A percentile compares a stretch with the other conserved stretches of the same genome.
These are phyloP conservation scores for Dendrothele bispora DNA, from an alignment of 768 basidiomycete species.

Conservation along the genomic window DNA sequence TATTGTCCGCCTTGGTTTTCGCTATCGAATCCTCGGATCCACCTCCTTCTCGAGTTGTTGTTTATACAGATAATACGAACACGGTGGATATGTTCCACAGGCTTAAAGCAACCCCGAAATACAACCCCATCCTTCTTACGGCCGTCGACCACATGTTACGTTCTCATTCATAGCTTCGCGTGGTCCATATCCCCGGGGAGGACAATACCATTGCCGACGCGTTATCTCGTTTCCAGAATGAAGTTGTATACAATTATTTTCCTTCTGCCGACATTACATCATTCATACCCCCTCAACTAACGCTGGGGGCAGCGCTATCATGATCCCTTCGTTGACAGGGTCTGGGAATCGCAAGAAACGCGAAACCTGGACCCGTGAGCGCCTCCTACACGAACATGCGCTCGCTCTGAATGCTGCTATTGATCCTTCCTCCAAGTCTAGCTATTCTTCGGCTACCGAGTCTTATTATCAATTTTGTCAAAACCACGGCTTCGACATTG, in stretches of 20 bases:
- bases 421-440: slow-evolving; percentile 12
- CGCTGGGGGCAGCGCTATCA: slow-evolving; percentile 27
- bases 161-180: slow-evolving; percentile 15
- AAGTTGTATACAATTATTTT: not conserved
- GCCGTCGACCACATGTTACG: slow-evolving; percentile 20
- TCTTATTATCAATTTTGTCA: slow-evolving; percentile 30
- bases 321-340: slow-evolving; percentile 10
- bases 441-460: slow-evolving; percentile 30
- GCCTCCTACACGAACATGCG: slow-evolving; percentile 25
- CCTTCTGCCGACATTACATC: not conserved
- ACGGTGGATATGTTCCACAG: slow-evolving; percentile 28
- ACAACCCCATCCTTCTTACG: slow-evolving; percentile 23
- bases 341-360: slow-evolving; percentile 31
- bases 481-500: slow-evolving; percentile 23
- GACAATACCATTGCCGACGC: slow-evolving; percentile 26
- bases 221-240: slow-evolving; percentile 20
- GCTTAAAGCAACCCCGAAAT: slow-evolving; percentile 16
- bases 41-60: slow-evolving; percentile 2
- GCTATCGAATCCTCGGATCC: not conserved
- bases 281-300: slow-evolving; percentile 23
- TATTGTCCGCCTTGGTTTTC: slow-evolving; percentile 16
- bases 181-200: slow-evolving; percentile 20
- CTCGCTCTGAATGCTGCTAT: slow-evolving; percentile 23
- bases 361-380: slow-evolving; percentile 33
- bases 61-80: slow-evolving; percentile 29